These are phyloP conservation scores for Phaeosphaeria sp. DNA, from an alignment of 2,329 filamentous ascomycete species.

Conservation along the genomic window DNA sequence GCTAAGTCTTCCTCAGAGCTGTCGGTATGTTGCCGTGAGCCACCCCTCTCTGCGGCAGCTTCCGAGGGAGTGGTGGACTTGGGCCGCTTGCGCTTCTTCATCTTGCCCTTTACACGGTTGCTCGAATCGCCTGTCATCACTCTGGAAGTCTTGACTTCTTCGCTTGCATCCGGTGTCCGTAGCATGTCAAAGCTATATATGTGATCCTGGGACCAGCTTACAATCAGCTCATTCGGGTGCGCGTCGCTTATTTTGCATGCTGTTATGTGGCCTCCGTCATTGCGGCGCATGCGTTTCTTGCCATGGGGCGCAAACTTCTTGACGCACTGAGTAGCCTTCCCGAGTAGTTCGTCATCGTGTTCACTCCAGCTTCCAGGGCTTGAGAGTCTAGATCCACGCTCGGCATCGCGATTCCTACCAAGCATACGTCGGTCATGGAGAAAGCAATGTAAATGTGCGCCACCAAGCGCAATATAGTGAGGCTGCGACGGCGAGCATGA, in stretches of 20 bases:
- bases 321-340: constrained; percentile 68
- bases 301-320: constrained; percentile 69
- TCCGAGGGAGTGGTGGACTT: constrained; percentile 45
- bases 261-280: constrained; percentile 69
- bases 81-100: constrained; percentile 64
- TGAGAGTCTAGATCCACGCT: constrained; percentile 58
- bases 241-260: constrained; percentile 75
- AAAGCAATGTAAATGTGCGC: constrained; percentile 72
- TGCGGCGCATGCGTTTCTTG: constrained; percentile 59
- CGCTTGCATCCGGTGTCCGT: constrained; percentile 62
- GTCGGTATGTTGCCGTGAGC: constrained; percentile 57
- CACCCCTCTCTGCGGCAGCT: constrained; percentile 52
- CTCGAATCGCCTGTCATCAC: constrained; percentile 19
- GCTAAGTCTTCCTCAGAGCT: constrained; percentile 55
- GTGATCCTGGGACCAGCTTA: constrained; percentile 71
- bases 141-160: constrained; percentile 38
- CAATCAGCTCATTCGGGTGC: constrained; percentile 70
- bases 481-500: constrained; percentile 72
- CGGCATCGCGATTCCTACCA: constrained; percentile 62
- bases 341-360: constrained; percentile 61
- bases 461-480: constrained; percentile 72
- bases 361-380: constrained; percentile 50
- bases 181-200: constrained; percentile 72
- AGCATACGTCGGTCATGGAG: constrained; percentile 73
- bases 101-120: constrained; percentile 36